Conservation (phyloP, 2,329 filamentous ascomycete genomes). For the Amesomyces nigricolor region DNA sequence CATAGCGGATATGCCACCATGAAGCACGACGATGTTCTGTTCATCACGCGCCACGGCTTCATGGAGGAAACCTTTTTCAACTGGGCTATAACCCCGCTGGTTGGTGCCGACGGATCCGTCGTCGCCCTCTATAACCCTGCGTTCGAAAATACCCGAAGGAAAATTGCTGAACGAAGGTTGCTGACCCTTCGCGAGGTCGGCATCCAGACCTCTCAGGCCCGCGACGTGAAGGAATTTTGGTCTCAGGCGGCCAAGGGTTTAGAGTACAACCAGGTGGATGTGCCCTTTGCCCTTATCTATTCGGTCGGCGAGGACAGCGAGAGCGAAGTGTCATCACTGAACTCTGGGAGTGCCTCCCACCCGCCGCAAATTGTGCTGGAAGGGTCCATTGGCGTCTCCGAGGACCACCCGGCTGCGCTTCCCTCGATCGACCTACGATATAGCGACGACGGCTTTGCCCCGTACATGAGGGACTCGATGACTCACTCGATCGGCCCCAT, state of each 20-base stretch:
- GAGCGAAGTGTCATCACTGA: constrained; percentile 65
- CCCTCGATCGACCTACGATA: constrained; percentile 61
- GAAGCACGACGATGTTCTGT: constrained; percentile 77
- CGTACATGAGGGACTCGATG: constrained; percentile 72
- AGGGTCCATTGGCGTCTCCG: constrained; percentile 63
- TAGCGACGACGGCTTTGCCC: constrained; percentile 67
- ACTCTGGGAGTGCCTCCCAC: constrained; percentile 59
- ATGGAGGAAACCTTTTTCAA: constrained; percentile 78
- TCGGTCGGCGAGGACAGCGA: constrained; percentile 66
- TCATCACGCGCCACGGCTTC: constrained; percentile 62
- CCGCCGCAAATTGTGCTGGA: constrained; percentile 64
- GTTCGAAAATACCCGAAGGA: constrained; percentile 74
- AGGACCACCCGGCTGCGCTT: constrained; percentile 56
- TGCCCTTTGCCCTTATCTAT: constrained; percentile 72
- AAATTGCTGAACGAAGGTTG: constrained; percentile 75
- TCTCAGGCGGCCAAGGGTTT: constrained; percentile 61
- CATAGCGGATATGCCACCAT: constrained; percentile 71
- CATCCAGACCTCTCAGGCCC: constrained; percentile 66
- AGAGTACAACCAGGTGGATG: constrained; percentile 67
- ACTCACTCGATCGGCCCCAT: constrained; percentile 58
- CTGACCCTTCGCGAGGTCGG: constrained; percentile 71
- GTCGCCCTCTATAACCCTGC: constrained; percentile 73
- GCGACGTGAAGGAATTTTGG: constrained; percentile 71
- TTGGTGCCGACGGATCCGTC: constrained; percentile 67
- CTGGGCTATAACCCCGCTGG: constrained; percentile 73